These are phyloP conservation scores for Xerophyta viscosa DNA, from an alignment of 106 monocot species.

Conservation along the genomic window DNA sequence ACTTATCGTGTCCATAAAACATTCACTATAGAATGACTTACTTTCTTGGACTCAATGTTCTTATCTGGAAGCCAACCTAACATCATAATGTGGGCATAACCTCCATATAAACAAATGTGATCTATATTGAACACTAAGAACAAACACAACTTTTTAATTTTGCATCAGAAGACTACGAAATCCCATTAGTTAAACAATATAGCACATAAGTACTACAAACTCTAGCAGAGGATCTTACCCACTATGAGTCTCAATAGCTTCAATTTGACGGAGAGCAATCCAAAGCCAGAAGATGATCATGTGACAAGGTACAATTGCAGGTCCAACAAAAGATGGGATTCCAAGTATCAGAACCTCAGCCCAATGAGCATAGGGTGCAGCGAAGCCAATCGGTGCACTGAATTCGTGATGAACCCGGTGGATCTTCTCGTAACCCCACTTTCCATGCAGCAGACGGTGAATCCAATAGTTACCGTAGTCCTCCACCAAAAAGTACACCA, in stretches of 20 bases:
- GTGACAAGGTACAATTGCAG: conserved; percentile 72
- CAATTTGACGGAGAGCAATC: conserved; percentile 72
- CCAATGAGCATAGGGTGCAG: conserved; percentile 93
- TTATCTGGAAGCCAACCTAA: too few relatives aligned
- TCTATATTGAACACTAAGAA: too few relatives aligned
- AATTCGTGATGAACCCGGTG: conserved; percentile 88
- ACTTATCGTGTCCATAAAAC: too few relatives aligned
- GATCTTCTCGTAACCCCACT: conserved; percentile 91
- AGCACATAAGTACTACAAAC: too few relatives aligned
- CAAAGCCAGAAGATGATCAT: conserved; percentile 90
- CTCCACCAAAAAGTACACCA: conserved; percentile 79
- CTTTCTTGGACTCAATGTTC: too few relatives aligned
- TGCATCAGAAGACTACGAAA: too few relatives aligned
- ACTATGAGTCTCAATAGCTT: conserved; percentile 89
- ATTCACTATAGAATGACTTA: too few relatives aligned
- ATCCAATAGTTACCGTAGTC: conserved; percentile 95
- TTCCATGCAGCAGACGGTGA: conserved; percentile 52
- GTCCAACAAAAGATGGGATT: conserved; percentile 80
- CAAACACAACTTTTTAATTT: too few relatives aligned
- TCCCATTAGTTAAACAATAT: too few relatives aligned
- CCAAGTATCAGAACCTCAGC: conserved; percentile 78
- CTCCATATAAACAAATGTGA: too few relatives aligned
- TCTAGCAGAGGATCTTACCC: conserved; percentile 53
- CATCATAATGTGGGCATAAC: too few relatives aligned
- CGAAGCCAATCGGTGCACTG: conserved; percentile 88